Conservation (phyloP, 1,139 yeast species). For the Zygosaccharomyces pseudobailii region DNA sequence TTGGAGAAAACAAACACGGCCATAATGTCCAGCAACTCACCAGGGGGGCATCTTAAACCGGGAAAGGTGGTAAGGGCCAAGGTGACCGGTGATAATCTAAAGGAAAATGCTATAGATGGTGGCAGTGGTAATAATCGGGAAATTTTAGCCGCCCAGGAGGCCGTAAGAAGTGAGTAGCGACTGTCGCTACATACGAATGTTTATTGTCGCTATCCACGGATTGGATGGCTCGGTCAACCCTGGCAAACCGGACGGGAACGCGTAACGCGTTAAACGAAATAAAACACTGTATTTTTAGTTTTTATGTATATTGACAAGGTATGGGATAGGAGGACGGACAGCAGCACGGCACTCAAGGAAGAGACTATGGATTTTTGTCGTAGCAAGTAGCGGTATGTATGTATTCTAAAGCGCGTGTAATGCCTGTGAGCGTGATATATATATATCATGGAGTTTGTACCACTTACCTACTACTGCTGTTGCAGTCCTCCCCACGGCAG, state of each 20-base stretch:
- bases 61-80: neutral
- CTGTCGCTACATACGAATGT: neutral
- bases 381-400: neutral
- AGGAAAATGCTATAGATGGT: neutral
- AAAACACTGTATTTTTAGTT: neutral
- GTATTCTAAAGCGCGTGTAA: neutral
- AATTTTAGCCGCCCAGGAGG: constrained; percentile 2
- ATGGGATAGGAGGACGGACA: neutral
- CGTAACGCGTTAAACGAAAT: neutral
- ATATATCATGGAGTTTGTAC: too few species aligned
- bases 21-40: neutral
- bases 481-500: too few species aligned
- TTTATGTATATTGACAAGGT: neutral
- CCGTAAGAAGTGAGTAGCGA: neutral
- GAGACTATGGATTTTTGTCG: neutral
- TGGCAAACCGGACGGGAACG: neutral
- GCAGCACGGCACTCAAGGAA: neutral
- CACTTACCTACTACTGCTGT: too few species aligned
- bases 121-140: neutral
- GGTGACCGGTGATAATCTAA: neutral
- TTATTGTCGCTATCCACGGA: neutral
- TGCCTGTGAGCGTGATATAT: too few species aligned
- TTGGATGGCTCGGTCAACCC: neutral
- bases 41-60: constrained; percentile 1
- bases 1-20: neutral